Percentiles rank a stretch among this genome's conserved stretches.
Conservation (phyloP, 2,329 filamentous ascomycete species). For the Aspergillus sp. region DNA sequence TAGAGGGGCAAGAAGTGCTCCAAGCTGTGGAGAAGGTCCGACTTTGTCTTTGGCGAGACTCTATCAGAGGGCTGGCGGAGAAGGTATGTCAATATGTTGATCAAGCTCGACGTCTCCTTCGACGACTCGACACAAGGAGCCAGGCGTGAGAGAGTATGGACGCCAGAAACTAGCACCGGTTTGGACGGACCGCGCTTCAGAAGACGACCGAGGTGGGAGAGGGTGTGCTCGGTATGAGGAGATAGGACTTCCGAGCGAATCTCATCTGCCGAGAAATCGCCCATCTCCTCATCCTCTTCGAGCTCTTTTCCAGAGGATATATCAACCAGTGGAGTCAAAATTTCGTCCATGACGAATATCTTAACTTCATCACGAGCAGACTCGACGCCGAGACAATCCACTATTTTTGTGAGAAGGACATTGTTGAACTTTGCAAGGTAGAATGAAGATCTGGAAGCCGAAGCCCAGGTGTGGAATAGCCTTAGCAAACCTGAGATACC, state of each 20-base stretch:
- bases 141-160: slow-evolving; percentile 75
- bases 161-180: slow-evolving; percentile 73
- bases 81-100: slow-evolving; percentile 77
- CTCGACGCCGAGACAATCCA: slow-evolving; percentile 68
- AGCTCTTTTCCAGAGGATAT: slow-evolving; percentile 57
- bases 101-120: slow-evolving; percentile 67
- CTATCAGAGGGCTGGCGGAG: slow-evolving; percentile 80
- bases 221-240: slow-evolving; percentile 65
- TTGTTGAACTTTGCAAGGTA: slow-evolving; percentile 67
- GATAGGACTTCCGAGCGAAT: slow-evolving; percentile 38
- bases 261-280: slow-evolving; percentile 40
- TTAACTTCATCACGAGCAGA: slow-evolving; percentile 87
- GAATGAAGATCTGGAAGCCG: slow-evolving; percentile 62
- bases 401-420: slow-evolving; percentile 65
- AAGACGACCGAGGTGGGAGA: slow-evolving; percentile 54
- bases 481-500: slow-evolving; percentile 80
- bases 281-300: slow-evolving; percentile 48
- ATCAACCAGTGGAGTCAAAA: slow-evolving; percentile 69
- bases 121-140: slow-evolving; percentile 67
- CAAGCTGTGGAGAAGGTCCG: slow-evolving; percentile 74
- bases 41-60: slow-evolving; percentile 81
- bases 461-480: slow-evolving; percentile 79
- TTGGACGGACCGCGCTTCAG: slow-evolving; percentile 64
- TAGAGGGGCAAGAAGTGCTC: slow-evolving; percentile 75
- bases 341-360: slow-evolving; percentile 70